Evolutionary conservation across 2,329 filamentous ascomycete genomes (phyloP).

Genomic region (Phoma herbarum): DNA sequence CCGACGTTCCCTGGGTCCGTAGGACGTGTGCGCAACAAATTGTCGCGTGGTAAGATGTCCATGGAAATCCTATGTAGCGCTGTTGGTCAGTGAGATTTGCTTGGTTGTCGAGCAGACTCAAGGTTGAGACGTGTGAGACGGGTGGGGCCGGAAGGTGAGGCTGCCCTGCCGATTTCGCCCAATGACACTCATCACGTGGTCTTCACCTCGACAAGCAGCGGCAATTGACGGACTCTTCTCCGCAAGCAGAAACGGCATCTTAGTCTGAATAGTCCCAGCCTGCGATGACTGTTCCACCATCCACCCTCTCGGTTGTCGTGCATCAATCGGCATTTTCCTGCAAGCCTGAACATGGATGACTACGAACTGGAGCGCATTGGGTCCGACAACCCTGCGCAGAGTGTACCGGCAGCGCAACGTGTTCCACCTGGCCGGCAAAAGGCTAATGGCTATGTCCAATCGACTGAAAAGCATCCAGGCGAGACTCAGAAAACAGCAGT

Average conservation of each 20-base stretch:
- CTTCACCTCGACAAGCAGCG: background rate
- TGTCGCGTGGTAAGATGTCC: slow-evolving; percentile 13
- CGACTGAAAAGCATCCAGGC: slow-evolving; percentile 2
- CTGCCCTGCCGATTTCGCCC: slow-evolving; percentile 15
- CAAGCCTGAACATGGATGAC: slow-evolving; percentile 37
- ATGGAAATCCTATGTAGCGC: slow-evolving; percentile 13
- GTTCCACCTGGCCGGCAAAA: slow-evolving; percentile 26
- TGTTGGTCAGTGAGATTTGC: slow-evolving; percentile 6
- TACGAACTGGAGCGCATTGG: slow-evolving; percentile 38
- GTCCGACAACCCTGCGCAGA: slow-evolving; percentile 42
- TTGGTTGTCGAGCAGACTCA: slow-evolving; percentile 16
- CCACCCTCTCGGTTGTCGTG: background rate
- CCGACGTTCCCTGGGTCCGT: slow-evolving; percentile 15
- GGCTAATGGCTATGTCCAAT: slow-evolving; percentile 21
- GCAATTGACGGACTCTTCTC: slow-evolving; percentile 12
- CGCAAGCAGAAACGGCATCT: background rate
- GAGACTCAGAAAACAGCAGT: background rate
- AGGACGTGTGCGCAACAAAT: slow-evolving; percentile 19
- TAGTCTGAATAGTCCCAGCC: background rate
- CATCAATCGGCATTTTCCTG: background rate
- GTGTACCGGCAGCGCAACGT: slow-evolving; percentile 31
- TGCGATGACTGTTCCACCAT: background rate
- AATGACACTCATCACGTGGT: slow-evolving; percentile 16
- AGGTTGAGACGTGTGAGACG: slow-evolving; percentile 21
- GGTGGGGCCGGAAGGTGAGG: slow-evolving; percentile 22